A percentile compares a stretch with the other conserved stretches of the same genome.
Conservation (phyloP, 768 basidiomycete species). For the Aureoboletus auriporus region DNA sequence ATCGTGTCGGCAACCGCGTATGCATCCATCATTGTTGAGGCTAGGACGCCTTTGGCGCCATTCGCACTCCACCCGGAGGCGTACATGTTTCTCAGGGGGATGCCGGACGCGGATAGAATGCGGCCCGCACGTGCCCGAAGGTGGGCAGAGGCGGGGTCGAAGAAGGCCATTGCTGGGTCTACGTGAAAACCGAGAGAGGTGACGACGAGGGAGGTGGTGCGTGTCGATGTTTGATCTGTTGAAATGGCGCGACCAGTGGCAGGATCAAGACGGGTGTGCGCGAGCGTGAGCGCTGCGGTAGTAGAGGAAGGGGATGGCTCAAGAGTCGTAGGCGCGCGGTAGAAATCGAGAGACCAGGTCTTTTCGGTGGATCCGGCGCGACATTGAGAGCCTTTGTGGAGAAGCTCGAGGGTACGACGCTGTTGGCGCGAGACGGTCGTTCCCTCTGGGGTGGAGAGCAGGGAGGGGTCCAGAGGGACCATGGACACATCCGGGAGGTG, state of each 20-base stretch:
- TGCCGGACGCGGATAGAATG: slow-evolving; percentile 39
- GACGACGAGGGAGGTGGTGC: slow-evolving; percentile 73
- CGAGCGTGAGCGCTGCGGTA: slow-evolving; percentile 46
- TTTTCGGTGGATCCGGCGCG: slow-evolving; percentile 47
- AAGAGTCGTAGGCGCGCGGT: slow-evolving; percentile 61
- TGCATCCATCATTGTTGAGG: slow-evolving; percentile 90
- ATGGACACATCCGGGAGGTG: slow-evolving; percentile 60
- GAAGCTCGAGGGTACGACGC: slow-evolving; percentile 58
- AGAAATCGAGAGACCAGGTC: slow-evolving; percentile 82
- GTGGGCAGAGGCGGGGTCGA: slow-evolving; percentile 52
- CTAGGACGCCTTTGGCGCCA: slow-evolving; percentile 89
- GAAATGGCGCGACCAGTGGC: slow-evolving; percentile 44
- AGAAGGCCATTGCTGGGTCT: slow-evolving; percentile 58
- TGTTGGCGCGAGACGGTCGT: slow-evolving; percentile 56
- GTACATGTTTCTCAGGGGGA: slow-evolving; percentile 62
- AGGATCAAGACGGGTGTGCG: slow-evolving; percentile 58
- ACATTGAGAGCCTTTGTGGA: slow-evolving; percentile 59
- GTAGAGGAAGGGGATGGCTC: slow-evolving; percentile 18
- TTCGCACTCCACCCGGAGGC: slow-evolving; percentile 92
- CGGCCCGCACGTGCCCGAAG: slow-evolving; percentile 52
- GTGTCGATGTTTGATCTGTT: slow-evolving; percentile 49
- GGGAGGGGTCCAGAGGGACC: slow-evolving; percentile 49
- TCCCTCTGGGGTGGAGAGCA: slow-evolving; percentile 37
- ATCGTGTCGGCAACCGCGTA: slow-evolving; percentile 75
- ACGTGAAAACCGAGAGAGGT: slow-evolving; percentile 85